Conservation (phyloP, 768 basidiomycete species). For the Tricholoma saponaceum region DNA sequence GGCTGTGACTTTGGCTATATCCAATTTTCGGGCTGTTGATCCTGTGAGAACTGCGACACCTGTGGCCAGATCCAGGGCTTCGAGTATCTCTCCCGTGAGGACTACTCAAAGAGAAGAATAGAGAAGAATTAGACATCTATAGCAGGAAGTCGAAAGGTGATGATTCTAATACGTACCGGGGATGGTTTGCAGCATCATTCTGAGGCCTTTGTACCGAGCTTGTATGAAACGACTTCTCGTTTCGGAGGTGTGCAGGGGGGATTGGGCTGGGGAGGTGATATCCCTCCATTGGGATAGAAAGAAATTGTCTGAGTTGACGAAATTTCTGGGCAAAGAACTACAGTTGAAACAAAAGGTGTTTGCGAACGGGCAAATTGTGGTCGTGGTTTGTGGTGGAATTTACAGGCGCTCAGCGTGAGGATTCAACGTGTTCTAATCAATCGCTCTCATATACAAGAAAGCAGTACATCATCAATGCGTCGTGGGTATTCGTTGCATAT, state of each 20-base stretch:
- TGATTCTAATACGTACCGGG: background rate
- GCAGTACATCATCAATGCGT: conserved; percentile 2
- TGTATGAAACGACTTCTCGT: background rate
- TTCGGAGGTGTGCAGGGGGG: background rate
- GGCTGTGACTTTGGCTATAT: conserved; percentile 1
- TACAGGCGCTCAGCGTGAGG: background rate
- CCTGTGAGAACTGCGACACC: background rate
- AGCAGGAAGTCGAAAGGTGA: background rate
- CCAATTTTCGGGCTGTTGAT: background rate
- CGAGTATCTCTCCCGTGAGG: background rate
- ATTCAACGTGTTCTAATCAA: conserved; percentile 1
- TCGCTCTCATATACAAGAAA: background rate
- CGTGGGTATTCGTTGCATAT: conserved; percentile 4
- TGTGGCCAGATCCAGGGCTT: background rate
- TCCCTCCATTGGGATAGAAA: background rate
- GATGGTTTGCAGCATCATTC: background rate
- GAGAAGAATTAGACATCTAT: background rate
- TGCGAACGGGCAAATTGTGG: background rate
- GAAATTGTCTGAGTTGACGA: background rate
- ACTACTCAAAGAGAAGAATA: background rate
- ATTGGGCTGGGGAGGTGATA: background rate
- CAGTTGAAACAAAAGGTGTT: background rate
- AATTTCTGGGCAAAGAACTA: background rate
- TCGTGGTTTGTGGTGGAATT: background rate
- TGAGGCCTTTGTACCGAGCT: background rate